These are phyloP conservation scores for Candida mesenterica DNA, from an alignment of 1,139 yeast species.

Conservation along the genomic window DNA sequence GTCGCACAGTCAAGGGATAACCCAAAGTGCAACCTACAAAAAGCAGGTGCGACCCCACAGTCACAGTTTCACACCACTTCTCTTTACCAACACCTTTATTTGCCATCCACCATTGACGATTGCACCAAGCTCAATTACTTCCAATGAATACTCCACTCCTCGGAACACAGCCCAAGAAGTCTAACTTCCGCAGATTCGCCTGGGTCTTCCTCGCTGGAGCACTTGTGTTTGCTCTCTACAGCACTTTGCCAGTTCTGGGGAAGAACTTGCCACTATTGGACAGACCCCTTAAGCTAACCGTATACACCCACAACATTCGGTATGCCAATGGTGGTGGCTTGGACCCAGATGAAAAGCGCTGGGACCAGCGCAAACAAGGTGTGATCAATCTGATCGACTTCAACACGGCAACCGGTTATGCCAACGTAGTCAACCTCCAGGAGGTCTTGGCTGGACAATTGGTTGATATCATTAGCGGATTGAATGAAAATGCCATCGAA, in stretches of 20 bases:
- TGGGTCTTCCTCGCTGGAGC: slow-evolving; percentile 1
- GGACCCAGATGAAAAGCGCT: slow-evolving; percentile 38
- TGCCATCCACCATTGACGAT: no score
- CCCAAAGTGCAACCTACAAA: no score
- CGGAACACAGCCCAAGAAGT: no score
- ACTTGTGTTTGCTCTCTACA: background rate
- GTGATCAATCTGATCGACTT: slow-evolving; percentile 39
- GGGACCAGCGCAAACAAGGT: slow-evolving; percentile 41
- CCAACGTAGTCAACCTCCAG: slow-evolving; percentile 49
- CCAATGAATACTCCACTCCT: no score
- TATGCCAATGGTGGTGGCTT: slow-evolving; percentile 35
- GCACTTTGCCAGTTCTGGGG: background rate
- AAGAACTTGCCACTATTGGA: slow-evolving; percentile 3
- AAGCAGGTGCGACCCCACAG: no score
- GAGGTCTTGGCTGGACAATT: slow-evolving; percentile 55
- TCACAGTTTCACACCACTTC: no score
- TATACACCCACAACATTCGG: slow-evolving; percentile 56
- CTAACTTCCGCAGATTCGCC: slow-evolving; percentile 1
- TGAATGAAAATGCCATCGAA: slow-evolving; percentile 15
- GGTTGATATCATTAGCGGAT: slow-evolving; percentile 39
- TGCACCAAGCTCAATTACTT: no score
- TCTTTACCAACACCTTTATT: no score
- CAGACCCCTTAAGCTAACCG: slow-evolving; percentile 24
- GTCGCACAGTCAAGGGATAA: no score
- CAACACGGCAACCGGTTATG: slow-evolving; percentile 28